Conservation (phyloP, 495 filamentous ascomycete genomes). For the Collariella sp. region DNA sequence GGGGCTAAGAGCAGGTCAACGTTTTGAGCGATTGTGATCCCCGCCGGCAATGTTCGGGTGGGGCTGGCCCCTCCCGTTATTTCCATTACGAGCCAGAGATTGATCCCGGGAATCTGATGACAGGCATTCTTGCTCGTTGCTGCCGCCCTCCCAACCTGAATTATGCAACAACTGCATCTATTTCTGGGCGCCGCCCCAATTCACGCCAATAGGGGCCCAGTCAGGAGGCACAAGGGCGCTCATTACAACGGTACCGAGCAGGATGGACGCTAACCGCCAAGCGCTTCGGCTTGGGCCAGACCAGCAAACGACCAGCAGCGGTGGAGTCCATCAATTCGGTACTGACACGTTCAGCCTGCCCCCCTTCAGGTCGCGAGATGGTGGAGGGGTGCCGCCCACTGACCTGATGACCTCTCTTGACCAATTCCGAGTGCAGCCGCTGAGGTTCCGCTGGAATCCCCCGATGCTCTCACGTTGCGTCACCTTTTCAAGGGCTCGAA, state of each 20-base stretch:
- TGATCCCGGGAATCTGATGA: background rate
- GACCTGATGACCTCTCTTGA: background rate
- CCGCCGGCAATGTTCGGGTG: conserved; percentile 1
- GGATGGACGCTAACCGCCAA: background rate
- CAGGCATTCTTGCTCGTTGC: background rate
- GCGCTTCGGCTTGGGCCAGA: background rate
- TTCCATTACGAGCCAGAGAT: background rate
- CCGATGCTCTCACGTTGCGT: too few relatives aligned
- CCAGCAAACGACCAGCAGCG: background rate
- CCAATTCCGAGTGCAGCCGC: conserved; percentile 3
- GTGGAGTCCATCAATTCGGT: conserved; percentile 1
- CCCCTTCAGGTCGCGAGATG: background rate
- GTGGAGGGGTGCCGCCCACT: background rate
- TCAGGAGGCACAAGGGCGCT: background rate
- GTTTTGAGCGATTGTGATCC: background rate
- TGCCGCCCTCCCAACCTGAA: background rate
- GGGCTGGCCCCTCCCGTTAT: background rate
- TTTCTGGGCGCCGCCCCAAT: background rate
- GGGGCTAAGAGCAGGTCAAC: background rate
- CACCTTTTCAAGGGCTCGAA: too few relatives aligned
- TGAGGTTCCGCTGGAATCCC: background rate
- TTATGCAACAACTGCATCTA: background rate
- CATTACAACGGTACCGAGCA: background rate
- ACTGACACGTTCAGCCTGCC: background rate
- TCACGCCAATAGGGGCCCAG: background rate